Conservation (phyloP, 2,329 filamentous ascomycete species). For the Fusarium coffeatum region DNA sequence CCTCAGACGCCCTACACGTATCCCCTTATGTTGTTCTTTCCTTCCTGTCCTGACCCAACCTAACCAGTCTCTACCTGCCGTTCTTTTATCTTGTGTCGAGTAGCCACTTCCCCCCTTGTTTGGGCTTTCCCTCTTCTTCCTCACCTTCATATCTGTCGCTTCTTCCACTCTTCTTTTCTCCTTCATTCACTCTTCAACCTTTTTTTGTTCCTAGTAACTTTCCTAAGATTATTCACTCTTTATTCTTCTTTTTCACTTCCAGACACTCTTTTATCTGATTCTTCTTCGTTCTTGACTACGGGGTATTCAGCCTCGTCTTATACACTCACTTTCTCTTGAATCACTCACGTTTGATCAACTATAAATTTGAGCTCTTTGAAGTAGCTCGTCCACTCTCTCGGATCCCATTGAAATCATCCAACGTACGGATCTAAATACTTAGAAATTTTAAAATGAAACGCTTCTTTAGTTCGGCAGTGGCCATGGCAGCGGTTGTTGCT, state of each 20-base stretch:
- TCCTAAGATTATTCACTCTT: constrained; percentile 28
- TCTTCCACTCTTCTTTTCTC: not conserved
- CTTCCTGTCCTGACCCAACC: not conserved
- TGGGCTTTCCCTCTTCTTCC: not conserved
- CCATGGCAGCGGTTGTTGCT: constrained; percentile 37
- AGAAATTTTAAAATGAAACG: constrained; percentile 37
- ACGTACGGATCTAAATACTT: not conserved
- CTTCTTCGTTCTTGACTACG: constrained; percentile 30
- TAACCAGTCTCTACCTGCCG: not conserved
- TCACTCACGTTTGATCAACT: constrained; percentile 11
- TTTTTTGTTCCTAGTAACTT: constrained; percentile 8
- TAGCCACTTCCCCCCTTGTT: constrained; percentile 4
- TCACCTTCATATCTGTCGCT: not conserved
- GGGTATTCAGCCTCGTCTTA: constrained; percentile 18
- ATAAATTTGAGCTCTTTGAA: constrained; percentile 26
- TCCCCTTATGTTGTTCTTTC: constrained; percentile 8
- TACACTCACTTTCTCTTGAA: constrained; percentile 13
- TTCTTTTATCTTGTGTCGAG: constrained; percentile 2
- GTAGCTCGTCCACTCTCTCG: constrained; percentile 30
- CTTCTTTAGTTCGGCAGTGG: constrained; percentile 43
- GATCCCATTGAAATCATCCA: not conserved
- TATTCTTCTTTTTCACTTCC: constrained; percentile 18
- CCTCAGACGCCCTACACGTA: constrained; percentile 5
- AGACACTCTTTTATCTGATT: constrained; percentile 30
- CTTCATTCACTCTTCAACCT: constrained; percentile 23